phyloP scores from a whole-genome alignment of 1,284 basidiomycete genomes.

The Volvariella surrecta region DNA sequence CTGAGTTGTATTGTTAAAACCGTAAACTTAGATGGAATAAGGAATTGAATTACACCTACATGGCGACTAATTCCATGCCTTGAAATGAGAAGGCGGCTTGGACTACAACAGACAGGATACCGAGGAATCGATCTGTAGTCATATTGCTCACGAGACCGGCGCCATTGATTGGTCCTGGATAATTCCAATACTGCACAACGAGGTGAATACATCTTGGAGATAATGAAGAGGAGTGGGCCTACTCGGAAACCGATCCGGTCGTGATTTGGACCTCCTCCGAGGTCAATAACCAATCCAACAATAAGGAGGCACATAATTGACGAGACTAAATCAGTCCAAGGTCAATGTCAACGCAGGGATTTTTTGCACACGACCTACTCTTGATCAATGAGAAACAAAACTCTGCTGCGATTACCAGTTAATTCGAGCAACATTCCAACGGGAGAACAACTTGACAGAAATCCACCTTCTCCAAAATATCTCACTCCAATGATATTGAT shows the following conservation, averaged over 20 bases:
- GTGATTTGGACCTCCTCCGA: constrained; percentile 57
- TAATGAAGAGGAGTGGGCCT: not conserved
- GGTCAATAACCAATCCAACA: constrained; percentile 59
- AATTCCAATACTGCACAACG: constrained; percentile 52
- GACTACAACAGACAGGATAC: constrained; percentile 57
- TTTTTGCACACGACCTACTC: constrained; percentile 33
- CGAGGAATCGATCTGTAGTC: constrained; percentile 55
- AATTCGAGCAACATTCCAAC: too few relatives aligned
- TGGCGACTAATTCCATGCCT: constrained; percentile 77
- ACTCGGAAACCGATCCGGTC: constrained; percentile 58
- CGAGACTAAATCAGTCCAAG: constrained; percentile 25
- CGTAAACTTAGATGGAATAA: not conserved
- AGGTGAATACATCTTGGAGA: constrained; percentile 1
- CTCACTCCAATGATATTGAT: constrained; percentile 76
- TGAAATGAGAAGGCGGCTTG: constrained; percentile 82
- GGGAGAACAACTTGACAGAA: constrained; percentile 5
- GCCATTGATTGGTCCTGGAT: constrained; percentile 52
- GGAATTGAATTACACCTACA: constrained; percentile 40
- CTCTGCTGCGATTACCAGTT: constrained; percentile 38
- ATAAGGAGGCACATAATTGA: constrained; percentile 57
- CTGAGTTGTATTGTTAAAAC: constrained; percentile 20
- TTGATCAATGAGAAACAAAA: constrained; percentile 60
- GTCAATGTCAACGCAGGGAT: too few relatives aligned
- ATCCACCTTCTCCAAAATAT: constrained; percentile 59
- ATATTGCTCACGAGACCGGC: constrained; percentile 36